Conservation (phyloP, 2,329 filamentous ascomycete genomes). For the Penicillium sp. region DNA sequence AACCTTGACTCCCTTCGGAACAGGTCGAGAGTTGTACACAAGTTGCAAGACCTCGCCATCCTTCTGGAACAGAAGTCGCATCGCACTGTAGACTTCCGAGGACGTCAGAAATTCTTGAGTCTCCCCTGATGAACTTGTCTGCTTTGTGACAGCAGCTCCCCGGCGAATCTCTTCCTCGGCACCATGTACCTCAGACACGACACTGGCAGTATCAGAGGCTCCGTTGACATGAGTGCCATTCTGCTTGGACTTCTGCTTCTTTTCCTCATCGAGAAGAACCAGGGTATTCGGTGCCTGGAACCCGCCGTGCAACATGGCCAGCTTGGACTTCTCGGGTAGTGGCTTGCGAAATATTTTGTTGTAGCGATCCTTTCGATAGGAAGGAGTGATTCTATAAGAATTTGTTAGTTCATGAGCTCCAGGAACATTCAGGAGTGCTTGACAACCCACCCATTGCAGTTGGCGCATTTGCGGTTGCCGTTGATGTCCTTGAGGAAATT, state of each 20-base stretch:
- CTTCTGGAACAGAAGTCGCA: conserved; percentile 77
- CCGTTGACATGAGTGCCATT: conserved; percentile 19
- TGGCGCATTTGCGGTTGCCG: conserved; percentile 66
- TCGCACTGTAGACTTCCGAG: conserved; percentile 75
- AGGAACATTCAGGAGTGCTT: conserved; percentile 2
- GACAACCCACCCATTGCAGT: conserved; percentile 53
- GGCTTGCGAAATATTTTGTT: conserved; percentile 92
- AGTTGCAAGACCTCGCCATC: conserved; percentile 80
- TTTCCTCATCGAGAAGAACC: conserved; percentile 54
- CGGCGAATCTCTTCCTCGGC: conserved; percentile 59
- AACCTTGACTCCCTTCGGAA: conserved; percentile 54
- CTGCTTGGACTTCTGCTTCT: conserved; percentile 36
- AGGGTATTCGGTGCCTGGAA: conserved; percentile 70
- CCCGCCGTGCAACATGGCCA: conserved; percentile 68
- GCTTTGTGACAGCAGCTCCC: conserved; percentile 42
- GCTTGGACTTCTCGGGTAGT: conserved; percentile 69
- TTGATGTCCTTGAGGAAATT: conserved; percentile 75
- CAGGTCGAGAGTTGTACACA: conserved; percentile 75
- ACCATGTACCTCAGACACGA: conserved; percentile 54
- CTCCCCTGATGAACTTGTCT: conserved; percentile 34
- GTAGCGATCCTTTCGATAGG: conserved; percentile 82
- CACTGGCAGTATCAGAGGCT: conserved; percentile 24
- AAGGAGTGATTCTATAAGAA: conserved; percentile 64
- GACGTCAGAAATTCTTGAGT: conserved; percentile 75
- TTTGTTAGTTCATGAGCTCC: conserved; percentile 20